Percentiles rank a stretch among this genome's conserved stretches.
Evolutionary conservation across 371 early-diverging fungal genomes (phyloP).

Genomic region (Mortierella sp.): DNA sequence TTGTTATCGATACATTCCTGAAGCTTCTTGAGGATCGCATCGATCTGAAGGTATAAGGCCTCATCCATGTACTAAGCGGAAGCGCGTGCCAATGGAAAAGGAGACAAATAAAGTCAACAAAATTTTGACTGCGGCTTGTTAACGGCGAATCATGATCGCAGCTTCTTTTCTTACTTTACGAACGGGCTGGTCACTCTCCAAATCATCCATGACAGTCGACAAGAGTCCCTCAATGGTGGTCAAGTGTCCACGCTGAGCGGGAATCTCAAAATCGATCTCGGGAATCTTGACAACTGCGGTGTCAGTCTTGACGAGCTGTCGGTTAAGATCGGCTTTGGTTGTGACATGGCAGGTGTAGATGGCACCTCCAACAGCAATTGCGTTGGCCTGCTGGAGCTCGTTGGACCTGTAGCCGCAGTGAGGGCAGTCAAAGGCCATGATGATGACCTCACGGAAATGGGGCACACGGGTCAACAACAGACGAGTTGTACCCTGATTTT

Average conservation of each 20-base stretch:
- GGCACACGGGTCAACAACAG: slow-evolving; percentile 92
- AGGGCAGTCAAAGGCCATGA: slow-evolving; percentile 95
- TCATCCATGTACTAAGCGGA: slow-evolving; percentile 66
- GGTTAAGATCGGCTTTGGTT: slow-evolving; percentile 83
- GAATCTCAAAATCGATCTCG: slow-evolving; percentile 92
- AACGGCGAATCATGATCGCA: not conserved
- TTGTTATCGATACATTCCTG: slow-evolving; percentile 65
- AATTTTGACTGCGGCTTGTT: slow-evolving; percentile 7
- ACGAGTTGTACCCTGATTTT: slow-evolving; percentile 80
- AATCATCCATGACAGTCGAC: slow-evolving; percentile 82
- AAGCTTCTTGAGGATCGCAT: slow-evolving; percentile 75
- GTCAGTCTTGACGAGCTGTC: slow-evolving; percentile 93
- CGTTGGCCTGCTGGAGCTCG: slow-evolving; percentile 90
- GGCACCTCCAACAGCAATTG: slow-evolving; percentile 85
- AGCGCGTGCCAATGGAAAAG: not conserved
- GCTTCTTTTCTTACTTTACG: slow-evolving; percentile 66
- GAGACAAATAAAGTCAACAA: not conserved
- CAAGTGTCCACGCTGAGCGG: slow-evolving; percentile 83
- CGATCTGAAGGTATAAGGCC: slow-evolving; percentile 79
- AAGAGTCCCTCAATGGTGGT: slow-evolving; percentile 93
- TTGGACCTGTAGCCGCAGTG: slow-evolving; percentile 93
- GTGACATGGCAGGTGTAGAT: slow-evolving; percentile 70
- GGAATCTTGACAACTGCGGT: slow-evolving; percentile 81
- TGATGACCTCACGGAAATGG: slow-evolving; percentile 92
- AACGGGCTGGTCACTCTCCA: slow-evolving; percentile 79